These are phyloP conservation scores for Xylariaceae sp. DNA, from an alignment of 2,329 filamentous ascomycete genomes.

Conservation along the genomic window DNA sequence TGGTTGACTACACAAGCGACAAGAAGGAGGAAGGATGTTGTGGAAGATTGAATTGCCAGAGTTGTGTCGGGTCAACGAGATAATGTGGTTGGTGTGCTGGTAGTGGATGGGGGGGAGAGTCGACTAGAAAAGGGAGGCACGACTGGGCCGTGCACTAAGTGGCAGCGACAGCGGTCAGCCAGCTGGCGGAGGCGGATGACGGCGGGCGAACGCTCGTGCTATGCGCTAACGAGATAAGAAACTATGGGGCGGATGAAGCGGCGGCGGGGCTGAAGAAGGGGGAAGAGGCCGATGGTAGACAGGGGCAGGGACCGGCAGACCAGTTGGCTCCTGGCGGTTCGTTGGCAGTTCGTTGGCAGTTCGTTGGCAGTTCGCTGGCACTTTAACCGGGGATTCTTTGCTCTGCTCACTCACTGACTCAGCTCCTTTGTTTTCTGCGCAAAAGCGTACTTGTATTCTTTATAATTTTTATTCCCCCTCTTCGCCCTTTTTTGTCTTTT, in stretches of 20 bases:
- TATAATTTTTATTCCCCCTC: neutral
- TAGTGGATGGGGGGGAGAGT: slow-evolving; percentile 16
- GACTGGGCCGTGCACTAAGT: slow-evolving; percentile 5
- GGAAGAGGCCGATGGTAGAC: neutral
- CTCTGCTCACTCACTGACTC: no score
- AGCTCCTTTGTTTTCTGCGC: no score
- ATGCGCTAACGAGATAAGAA: slow-evolving; percentile 20
- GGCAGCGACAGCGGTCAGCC: slow-evolving; percentile 15
- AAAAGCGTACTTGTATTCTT: no score
- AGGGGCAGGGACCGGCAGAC: neutral
- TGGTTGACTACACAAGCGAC: slow-evolving; percentile 17
- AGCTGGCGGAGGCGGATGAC: slow-evolving; percentile 14
- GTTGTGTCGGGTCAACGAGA: slow-evolving; percentile 20
- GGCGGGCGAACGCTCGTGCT: slow-evolving; percentile 10
- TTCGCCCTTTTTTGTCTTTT: neutral
- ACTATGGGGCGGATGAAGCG: slow-evolving; percentile 29
- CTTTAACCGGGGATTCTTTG: no score
- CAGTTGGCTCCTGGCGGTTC: neutral
- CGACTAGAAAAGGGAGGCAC: slow-evolving; percentile 28
- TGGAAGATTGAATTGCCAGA: slow-evolving; percentile 22
- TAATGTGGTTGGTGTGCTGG: slow-evolving; percentile 27
- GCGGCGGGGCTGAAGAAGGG: slow-evolving; percentile 21
- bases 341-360: neutral
- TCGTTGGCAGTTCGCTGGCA: neutral
- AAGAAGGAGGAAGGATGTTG: slow-evolving; percentile 29